A percentile compares a stretch with the other conserved stretches of the same genome.
phyloP scores from a whole-genome alignment of 1,284 basidiomycete genomes.

The Austropuccinia psidii region DNA sequence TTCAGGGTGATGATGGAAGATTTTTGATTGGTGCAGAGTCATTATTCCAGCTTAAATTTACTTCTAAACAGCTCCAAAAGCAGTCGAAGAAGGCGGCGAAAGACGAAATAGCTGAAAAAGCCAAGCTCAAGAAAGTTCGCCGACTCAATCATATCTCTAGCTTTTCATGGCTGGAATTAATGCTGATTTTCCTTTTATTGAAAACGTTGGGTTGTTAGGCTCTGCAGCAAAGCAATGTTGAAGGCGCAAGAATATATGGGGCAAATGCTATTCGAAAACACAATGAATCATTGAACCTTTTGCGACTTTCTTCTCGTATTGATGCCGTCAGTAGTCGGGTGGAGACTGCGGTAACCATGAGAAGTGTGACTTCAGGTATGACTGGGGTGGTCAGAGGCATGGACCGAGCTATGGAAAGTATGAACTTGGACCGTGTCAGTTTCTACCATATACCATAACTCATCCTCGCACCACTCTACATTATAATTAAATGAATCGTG shows the following conservation, averaged over 20 bases:
- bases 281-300: conserved; percentile 82
- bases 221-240: conserved; percentile 89
- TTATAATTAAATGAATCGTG: not conserved
- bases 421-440: conserved; percentile 91
- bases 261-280: conserved; percentile 98
- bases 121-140: conserved; percentile 77
- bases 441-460: not conserved
- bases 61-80: conserved; percentile 78
- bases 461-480: not conserved
- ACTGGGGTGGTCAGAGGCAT: conserved; percentile 91
- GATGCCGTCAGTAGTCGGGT: conserved; percentile 95
- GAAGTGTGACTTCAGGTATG: conserved; percentile 87
- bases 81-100: conserved; percentile 95
- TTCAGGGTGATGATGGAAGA: conserved; percentile 42
- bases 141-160: not conserved
- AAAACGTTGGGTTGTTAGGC: conserved; percentile 57
- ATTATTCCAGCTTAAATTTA: conserved; percentile 96
- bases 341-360: conserved; percentile 99
- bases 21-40: conserved; percentile 58
- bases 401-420: conserved; percentile 98
- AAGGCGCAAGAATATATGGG: conserved; percentile 97
- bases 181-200: not conserved
- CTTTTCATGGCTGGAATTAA: not conserved
- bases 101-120: conserved; percentile 76
- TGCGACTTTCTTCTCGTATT: conserved; percentile 78